Evolutionary conservation across 305 asterid species (phyloP).

Genomic region (Fraxinus sp.): DNA sequence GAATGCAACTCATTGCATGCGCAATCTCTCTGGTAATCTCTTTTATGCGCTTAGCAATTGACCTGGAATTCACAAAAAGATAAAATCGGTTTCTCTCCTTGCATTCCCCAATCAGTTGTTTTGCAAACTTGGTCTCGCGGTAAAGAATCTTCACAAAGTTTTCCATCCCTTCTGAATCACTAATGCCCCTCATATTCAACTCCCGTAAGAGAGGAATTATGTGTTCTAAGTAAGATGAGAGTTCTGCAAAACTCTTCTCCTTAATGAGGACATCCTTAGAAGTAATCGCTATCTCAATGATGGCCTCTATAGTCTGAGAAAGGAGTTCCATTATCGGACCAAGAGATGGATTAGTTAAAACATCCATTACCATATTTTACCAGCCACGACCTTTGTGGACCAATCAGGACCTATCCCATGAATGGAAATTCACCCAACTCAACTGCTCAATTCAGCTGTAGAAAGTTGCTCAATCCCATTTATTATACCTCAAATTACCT

Average conservation of each 20-base stretch:
- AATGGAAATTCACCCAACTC: conserved; percentile 17
- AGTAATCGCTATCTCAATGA: conserved; percentile 34
- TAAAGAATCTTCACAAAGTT: conserved; percentile 40
- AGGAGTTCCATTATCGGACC: conserved; percentile 31
- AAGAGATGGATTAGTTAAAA: conserved; percentile 24
- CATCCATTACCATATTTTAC: conserved; percentile 41
- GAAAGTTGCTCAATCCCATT: conserved; percentile 15
- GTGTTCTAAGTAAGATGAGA: conserved; percentile 47
- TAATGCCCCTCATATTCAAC: conserved; percentile 31
- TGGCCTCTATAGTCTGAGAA: conserved; percentile 41
- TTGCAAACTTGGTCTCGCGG: conserved; percentile 38
- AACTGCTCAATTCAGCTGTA: not conserved
- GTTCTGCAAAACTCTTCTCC: conserved; percentile 43
- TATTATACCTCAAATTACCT: conserved; percentile 8
- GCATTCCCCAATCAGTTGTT: conserved; percentile 48
- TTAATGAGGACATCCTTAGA: conserved; percentile 43
- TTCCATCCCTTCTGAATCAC: conserved; percentile 31
- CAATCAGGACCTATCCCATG: conserved; percentile 9
- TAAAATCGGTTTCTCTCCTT: conserved; percentile 47
- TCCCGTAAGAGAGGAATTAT: conserved; percentile 48
- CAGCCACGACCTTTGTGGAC: not conserved
- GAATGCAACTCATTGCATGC: conserved; percentile 45
- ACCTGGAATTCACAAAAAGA: conserved; percentile 52
- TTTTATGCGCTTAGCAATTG: conserved; percentile 44
- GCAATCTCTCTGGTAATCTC: conserved; percentile 47